Conservation (phyloP, 495 filamentous ascomycete species). For the Penicillium arizonense region DNA sequence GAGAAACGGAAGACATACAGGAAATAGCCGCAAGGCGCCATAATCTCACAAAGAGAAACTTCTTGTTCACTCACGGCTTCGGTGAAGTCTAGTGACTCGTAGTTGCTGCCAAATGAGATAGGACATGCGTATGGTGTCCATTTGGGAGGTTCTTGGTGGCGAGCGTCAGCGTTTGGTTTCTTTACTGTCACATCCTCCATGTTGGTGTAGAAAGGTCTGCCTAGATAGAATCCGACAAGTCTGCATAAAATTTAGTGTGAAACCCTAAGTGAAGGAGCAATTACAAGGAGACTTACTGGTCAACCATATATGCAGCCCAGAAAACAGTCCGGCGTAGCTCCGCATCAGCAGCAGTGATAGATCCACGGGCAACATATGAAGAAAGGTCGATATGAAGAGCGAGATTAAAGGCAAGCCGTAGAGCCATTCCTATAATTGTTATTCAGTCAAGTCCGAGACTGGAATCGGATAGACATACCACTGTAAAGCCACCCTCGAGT, state of each 20-base stretch:
- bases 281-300: constrained; percentile 23
- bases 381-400: constrained; percentile 36
- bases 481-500: constrained; percentile 39
- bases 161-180: constrained; percentile 10
- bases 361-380: constrained; percentile 21
- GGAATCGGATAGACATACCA: constrained; percentile 18
- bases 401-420: constrained; percentile 35
- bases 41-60: constrained; percentile 29
- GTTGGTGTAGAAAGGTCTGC: constrained; percentile 21
- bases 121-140: constrained; percentile 11
- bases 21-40: constrained; percentile 21
- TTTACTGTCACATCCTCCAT: constrained; percentile 25
- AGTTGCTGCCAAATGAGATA: not conserved
- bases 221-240: constrained; percentile 30
- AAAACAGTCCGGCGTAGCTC: constrained; percentile 28
- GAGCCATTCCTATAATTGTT: constrained; percentile 31
- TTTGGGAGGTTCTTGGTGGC: not conserved
- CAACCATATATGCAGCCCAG: constrained; percentile 33
- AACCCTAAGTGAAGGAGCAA: not conserved
- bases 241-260: constrained; percentile 10
- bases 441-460: not conserved
- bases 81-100: not conserved
- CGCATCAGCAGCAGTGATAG: constrained; percentile 21
- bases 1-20: constrained; percentile 8
- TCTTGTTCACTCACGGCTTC: constrained; percentile 16